These are phyloP conservation scores for Zymoseptoria tritici DNA, from an alignment of 2,329 filamentous ascomycete species.

Conservation along the genomic window DNA sequence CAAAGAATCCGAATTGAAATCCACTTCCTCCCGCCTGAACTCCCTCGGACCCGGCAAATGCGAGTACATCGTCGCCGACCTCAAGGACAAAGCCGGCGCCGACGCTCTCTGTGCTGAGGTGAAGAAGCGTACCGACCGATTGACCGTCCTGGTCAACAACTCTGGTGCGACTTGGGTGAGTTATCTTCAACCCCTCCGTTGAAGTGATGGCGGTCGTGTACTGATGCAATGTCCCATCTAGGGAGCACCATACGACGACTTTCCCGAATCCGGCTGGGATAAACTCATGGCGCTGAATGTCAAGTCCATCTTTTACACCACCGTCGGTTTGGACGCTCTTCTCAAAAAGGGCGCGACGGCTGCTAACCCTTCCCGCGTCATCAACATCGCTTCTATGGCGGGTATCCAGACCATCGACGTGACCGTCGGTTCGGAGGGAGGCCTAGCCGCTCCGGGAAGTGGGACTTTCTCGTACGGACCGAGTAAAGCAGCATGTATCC, in stretches of 20 bases:
- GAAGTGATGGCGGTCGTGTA: not conserved
- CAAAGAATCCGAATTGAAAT: slow-evolving; percentile 40
- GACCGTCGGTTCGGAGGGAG: slow-evolving; percentile 41
- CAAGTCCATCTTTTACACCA: slow-evolving; percentile 38
- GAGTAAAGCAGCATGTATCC: slow-evolving; percentile 46
- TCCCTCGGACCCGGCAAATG: slow-evolving; percentile 39
- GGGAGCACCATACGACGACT: slow-evolving; percentile 50
- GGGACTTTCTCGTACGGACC: slow-evolving; percentile 40
- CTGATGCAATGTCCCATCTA: not conserved
- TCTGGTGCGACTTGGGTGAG: slow-evolving; percentile 35
- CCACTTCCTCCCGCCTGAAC: slow-evolving; percentile 35
- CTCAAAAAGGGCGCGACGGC: slow-evolving; percentile 36
- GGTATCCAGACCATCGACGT: slow-evolving; percentile 40
- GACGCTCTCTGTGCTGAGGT: slow-evolving; percentile 36
- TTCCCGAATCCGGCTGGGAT: slow-evolving; percentile 51
- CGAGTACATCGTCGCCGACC: slow-evolving; percentile 38
- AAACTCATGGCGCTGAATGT: slow-evolving; percentile 41
- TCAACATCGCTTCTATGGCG: slow-evolving; percentile 42
- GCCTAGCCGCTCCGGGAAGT: slow-evolving; percentile 42
- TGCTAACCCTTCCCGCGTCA: slow-evolving; percentile 37
- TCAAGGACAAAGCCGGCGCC: slow-evolving; percentile 39
- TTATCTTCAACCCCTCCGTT: not conserved
- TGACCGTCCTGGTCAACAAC: slow-evolving; percentile 43
- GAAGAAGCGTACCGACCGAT: slow-evolving; percentile 37
- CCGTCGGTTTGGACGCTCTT: slow-evolving; percentile 38